Evolutionary conservation across 2,329 filamentous ascomycete genomes (phyloP), one percentile per base, ranked within the genome.

Genomic region (Xenoacremonium recifei): DNA sequence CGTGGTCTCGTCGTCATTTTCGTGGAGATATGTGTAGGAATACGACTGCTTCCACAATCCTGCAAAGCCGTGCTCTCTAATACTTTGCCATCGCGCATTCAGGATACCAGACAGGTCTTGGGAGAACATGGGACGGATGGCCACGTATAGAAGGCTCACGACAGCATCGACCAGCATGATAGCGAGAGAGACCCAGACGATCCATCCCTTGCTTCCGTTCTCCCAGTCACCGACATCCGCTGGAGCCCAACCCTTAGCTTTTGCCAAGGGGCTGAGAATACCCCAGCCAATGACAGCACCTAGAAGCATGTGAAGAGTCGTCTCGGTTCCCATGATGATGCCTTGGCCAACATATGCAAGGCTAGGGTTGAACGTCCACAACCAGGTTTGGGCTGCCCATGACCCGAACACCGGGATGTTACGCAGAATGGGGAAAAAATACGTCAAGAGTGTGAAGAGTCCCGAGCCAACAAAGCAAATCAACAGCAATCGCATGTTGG

Each of bases 341-440:
- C 93, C 93, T 67, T 99, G 93, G 0, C 93, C 93, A 19, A 97
- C 83, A 62, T 99, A 99, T 3, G 93, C 93, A n/a, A 95, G 85
- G 34, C 90, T 96, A 0, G 93, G 93, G 53, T 99, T 99, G 6
- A 99, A 72, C 1, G 89, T 93, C 93, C 93, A 99, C 1, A 96
- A 77, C 92, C 92, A 99, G 2, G 80, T 80, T 1, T 79, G 69
- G 0, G 90, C 90, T 6, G 95, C 78, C 2, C 77, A 67, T 1
- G 77, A 68, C 1, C 93, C 93, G 53, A 97, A 88, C 19, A 99
- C 72, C 1, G 93, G 93, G n/a, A 99, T 72, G 51, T 88, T 85
- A 41, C 90, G 85, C 16, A 97, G 68, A 37, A 88, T 71, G 0
- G 93, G 93, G 39, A 96, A 73, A 65, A 99, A 99, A 64, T 95